Evolutionary conservation across 2,329 filamentous ascomycete genomes (phyloP), one percentile per base, ranked within the genome.

Genomic region (Blumeriella jaapii): DNA sequence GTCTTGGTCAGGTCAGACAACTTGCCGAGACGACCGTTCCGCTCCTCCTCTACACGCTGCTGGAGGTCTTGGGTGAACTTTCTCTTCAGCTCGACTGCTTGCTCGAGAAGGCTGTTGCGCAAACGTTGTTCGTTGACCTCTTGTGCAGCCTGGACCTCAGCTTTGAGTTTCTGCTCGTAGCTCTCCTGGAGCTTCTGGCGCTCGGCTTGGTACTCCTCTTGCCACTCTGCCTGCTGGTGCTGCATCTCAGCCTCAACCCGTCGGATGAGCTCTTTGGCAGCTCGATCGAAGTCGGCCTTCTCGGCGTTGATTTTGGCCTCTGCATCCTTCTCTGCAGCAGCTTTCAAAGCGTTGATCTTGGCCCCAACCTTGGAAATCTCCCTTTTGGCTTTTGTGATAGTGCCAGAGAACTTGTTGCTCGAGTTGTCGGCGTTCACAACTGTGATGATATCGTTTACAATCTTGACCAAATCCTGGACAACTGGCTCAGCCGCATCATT

Each of bases 401-500:
- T 79, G 2, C 73, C 70, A 34, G 74, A 76, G 61, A 91, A 94
- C 59, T 81, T 85, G 48, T 70, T 70, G 44, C 79, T 74, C 38
- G 83, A 74, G 42, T 79, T 74, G 57, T 94, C 89, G 39, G 82
- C 82, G 59, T 95, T 94, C 57, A 95, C 78, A 29, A 93, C 84
- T 6, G 83, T 78, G 55, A 98, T 94, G 51, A 98, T 80, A 59
- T 93, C 85, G 62, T 98, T 98, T 51, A 98, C 71, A 63, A 94
- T 89, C 63, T 84, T 89, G 40, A 93, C 85, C 5, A 98, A 68
- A 53, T 96, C 85, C 60, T 95, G 86, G 14, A 96, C 82, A 22
- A 94, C 71, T 17, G 84, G 82, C 56, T 96, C 89, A 40, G 78
- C 74, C 34, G 82, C 84, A 51, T 85, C 73, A 35, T 74, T 69